phyloP scores from a whole-genome alignment of 139 green algal species.

The Ettlia oleoabundans region DNA sequence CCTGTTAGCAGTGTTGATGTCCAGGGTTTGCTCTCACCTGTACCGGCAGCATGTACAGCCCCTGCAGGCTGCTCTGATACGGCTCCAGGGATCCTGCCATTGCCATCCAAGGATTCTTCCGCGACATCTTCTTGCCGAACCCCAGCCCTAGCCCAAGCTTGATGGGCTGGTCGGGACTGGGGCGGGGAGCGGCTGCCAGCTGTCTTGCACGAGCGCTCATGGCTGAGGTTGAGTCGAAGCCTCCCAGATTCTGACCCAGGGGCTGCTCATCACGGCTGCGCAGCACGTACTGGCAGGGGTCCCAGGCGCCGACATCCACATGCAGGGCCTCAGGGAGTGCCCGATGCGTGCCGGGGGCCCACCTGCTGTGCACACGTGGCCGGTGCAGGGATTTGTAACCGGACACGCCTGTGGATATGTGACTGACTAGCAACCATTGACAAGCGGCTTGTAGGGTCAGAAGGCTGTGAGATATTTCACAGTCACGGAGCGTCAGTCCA shows the following conservation, averaged over 20 bases:
- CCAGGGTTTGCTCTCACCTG: neutral
- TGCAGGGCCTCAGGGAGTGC: neutral
- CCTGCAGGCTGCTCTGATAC: slow-evolving; percentile 5
- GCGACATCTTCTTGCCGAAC: too few relatives aligned
- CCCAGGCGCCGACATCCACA: neutral
- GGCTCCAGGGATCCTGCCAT: neutral
- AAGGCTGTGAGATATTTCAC: too few relatives aligned
- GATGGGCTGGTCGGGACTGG: too few relatives aligned
- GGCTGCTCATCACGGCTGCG: slow-evolving; percentile 23
- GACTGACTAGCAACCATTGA: too few relatives aligned
- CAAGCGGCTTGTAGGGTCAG: too few relatives aligned
- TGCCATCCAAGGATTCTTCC: too few relatives aligned
- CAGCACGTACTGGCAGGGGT: neutral
- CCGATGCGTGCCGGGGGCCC: neutral
- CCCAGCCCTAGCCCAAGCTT: too few relatives aligned
- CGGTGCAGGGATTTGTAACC: too few relatives aligned
- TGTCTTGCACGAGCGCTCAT: neutral
- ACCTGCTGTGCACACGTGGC: too few relatives aligned
- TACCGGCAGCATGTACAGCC: slow-evolving; percentile 16
- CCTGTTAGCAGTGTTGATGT: neutral
- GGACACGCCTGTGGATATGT: too few relatives aligned
- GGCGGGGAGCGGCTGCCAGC: neutral
- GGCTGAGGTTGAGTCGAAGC: neutral
- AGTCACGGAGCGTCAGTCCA: too few relatives aligned
- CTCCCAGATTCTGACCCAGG: neutral